Evolutionary conservation across 805 yeast genomes (phyloP).

Genomic region (Yarrowia sp.): DNA sequence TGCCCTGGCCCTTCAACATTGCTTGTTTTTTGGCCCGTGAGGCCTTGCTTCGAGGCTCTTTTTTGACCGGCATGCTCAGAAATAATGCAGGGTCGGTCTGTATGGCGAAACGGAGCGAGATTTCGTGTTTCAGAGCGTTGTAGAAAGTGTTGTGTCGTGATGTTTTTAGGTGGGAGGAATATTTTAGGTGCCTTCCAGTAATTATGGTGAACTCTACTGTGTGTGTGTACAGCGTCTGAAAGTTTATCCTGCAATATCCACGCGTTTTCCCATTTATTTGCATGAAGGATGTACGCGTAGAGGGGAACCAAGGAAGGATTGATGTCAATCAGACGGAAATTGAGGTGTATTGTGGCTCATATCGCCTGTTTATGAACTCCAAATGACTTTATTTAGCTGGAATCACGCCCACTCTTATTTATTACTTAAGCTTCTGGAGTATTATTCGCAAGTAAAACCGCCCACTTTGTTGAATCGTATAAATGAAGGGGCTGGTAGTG

Average conservation of each 20-base stretch:
- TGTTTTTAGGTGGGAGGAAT: constrained; percentile 2
- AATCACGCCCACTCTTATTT: too few relatives aligned
- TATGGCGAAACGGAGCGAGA: too few relatives aligned
- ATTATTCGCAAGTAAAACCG: too few relatives aligned
- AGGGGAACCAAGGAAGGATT: too few relatives aligned
- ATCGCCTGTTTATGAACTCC: too few relatives aligned
- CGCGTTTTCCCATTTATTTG: not conserved
- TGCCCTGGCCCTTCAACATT: not conserved
- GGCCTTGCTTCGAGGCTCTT: not conserved
- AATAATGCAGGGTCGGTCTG: too few relatives aligned
- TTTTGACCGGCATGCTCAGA: not conserved
- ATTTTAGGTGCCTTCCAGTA: not conserved
- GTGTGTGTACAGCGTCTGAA: not conserved
- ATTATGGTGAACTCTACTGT: not conserved
- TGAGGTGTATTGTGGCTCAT: too few relatives aligned
- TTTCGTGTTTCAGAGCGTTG: too few relatives aligned
- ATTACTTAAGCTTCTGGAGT: too few relatives aligned
- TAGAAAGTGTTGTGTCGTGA: not conserved
- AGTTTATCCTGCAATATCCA: not conserved
- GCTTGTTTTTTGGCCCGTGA: not conserved
- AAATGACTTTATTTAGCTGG: too few relatives aligned
- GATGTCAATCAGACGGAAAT: too few relatives aligned
- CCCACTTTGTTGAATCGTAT: not conserved
- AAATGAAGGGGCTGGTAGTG: not conserved
- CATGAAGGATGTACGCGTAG: constrained; percentile 1